Base-by-base conservation (phyloP, 495 filamentous ascomycete genomes). In the Neurospora africana region DNA sequence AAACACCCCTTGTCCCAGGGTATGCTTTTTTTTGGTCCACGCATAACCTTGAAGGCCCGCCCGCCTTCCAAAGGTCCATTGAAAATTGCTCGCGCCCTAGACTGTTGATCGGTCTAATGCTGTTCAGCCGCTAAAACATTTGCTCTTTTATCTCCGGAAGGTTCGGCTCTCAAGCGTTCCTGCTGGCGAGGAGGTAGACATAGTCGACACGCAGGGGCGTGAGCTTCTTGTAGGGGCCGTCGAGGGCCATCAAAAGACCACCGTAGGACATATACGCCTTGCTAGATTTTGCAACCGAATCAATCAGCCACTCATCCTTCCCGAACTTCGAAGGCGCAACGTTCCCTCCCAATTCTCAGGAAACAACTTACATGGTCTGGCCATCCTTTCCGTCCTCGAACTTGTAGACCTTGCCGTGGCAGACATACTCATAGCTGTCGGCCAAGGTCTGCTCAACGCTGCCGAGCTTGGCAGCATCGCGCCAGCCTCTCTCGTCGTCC, bases 341-440 rank as follows among this genome's bases (percentile, higher is more conserved):
- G 5, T 38, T 4, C 6, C 23, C 19, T 30, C 38, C 10, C 72
- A 30, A 17, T 17, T n/a, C 35, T 5, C 10, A 27, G 37, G 35
- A 33, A 38, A 72, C 30, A 19, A 85, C 93, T 84, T 83, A 97
- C 95, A 98, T 95, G 71, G 87, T 92, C 78, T 91, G 89, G 38
- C 89, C 89, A 75, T 91, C 89, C 11, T 87, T 84, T 58, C 87
- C 92, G 80, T 98, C 95, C 82, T 96, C 93, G 80, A 98, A 98
- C 76, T 93, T 90, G 84, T 99, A 99, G 40, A 97, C 91, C 89
- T 98, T 98, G 73, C 95, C 95, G 81, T 97, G 89, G 81, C 94
- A 97, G 65, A 98, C 95, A 80, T 99, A 99, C 76, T 99, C 96
- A 73, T 89, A 99, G 81, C 92, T 89, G 80, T 98, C 94, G 27